These are phyloP conservation scores for Tephrocybe sp. DNA, from an alignment of 768 basidiomycete species.

Conservation along the genomic window DNA sequence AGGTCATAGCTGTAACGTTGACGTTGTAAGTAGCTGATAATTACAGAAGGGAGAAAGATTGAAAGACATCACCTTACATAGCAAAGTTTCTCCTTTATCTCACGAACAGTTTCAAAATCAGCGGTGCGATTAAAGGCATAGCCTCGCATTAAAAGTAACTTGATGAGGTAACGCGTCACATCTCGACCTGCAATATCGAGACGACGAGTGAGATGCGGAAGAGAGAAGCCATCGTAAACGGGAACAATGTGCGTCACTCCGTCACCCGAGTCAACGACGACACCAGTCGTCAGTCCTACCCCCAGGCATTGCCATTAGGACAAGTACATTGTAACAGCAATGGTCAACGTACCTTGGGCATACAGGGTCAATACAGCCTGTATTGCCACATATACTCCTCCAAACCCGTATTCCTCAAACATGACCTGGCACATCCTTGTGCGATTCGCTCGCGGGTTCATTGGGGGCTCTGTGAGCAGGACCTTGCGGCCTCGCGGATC, in stretches of 20 bases:
- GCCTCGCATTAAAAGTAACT: constrained; percentile 99
- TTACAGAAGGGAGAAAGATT: not conserved
- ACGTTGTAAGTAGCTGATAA: constrained; percentile 1
- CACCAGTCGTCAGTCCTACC: constrained; percentile 94
- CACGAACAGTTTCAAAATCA: constrained; percentile 97
- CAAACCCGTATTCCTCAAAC: constrained; percentile 98
- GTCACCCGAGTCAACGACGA: constrained; percentile 98
- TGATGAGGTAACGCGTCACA: constrained; percentile 98
- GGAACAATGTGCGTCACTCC: constrained; percentile 99
- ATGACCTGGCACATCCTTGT: constrained; percentile 96
- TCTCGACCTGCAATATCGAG: constrained; percentile 98
- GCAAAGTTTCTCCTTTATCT: constrained; percentile 99
- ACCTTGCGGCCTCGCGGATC: constrained; percentile 87
- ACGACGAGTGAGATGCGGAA: constrained; percentile 91
- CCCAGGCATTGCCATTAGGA: not conserved
- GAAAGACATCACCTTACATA: constrained; percentile 75
- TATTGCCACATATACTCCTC: constrained; percentile 94
- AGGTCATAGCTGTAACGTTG: constrained; percentile 80
- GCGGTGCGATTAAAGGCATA: constrained; percentile 99
- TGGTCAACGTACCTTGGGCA: constrained; percentile 77
- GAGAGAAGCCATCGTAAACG: constrained; percentile 94
- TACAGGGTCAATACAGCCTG: constrained; percentile 98
- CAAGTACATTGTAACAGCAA: not conserved
- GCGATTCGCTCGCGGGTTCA: constrained; percentile 95
- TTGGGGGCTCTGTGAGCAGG: constrained; percentile 95